Evolutionary conservation across 2,329 filamentous ascomycete species (phyloP).

Genomic region (Proliferodiscus dingleyae): DNA sequence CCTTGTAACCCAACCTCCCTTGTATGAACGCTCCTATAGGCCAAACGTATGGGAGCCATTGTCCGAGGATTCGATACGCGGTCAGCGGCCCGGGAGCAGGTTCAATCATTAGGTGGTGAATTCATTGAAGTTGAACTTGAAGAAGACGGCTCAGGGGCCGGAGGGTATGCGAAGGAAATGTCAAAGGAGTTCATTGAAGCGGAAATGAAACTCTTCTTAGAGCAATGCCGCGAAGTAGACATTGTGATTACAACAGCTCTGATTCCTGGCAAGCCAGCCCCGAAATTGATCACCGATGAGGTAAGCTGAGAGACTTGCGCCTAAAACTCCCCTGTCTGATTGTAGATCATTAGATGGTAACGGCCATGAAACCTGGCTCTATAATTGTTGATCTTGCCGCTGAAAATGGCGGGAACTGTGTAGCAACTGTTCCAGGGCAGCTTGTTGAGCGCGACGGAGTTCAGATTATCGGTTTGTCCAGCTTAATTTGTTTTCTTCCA

Average conservation of each 20-base stretch:
- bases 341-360: conserved; percentile 48
- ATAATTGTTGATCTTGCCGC: conserved; percentile 85
- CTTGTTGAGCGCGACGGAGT: conserved; percentile 69
- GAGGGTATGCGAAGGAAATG: conserved; percentile 91
- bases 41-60: conserved; percentile 80
- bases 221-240: conserved; percentile 82
- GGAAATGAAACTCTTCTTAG: conserved; percentile 87
- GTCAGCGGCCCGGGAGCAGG: conserved; percentile 80
- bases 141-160: conserved; percentile 78
- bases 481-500: not conserved
- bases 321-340: conserved; percentile 26
- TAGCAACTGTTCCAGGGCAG: conserved; percentile 71
- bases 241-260: conserved; percentile 92
- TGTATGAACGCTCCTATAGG: too few relatives aligned
- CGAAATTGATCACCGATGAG: conserved; percentile 75
- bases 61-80: conserved; percentile 90
- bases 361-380: conserved; percentile 77
- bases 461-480: conserved; percentile 67
- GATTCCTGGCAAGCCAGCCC: conserved; percentile 78
- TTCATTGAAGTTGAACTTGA: conserved; percentile 82
- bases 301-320: conserved; percentile 44
- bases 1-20: too few relatives aligned
- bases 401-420: conserved; percentile 84
- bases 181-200: conserved; percentile 89
- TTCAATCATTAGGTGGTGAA: conserved; percentile 84